Conservation (phyloP, 2,329 filamentous ascomycete genomes). For the Atkinsonella hypoxylon region DNA sequence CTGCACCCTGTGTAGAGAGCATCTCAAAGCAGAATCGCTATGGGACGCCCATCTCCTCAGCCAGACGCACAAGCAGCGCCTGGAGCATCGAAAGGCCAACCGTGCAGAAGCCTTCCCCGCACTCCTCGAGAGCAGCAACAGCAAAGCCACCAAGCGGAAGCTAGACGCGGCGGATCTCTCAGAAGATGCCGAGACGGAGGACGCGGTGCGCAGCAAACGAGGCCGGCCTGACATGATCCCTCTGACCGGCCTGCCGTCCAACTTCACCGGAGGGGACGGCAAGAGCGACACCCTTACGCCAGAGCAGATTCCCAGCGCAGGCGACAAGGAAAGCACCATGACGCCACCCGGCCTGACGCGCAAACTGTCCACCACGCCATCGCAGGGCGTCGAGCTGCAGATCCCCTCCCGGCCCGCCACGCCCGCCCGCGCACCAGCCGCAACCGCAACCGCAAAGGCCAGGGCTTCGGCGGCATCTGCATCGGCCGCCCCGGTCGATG, state of each 20-base stretch:
- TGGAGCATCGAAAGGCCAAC: slow-evolving; percentile 12
- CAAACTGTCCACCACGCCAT: slow-evolving; percentile 38
- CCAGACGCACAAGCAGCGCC: slow-evolving; percentile 25
- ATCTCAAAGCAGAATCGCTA: slow-evolving; percentile 51
- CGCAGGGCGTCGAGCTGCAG: slow-evolving; percentile 45
- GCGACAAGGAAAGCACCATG: slow-evolving; percentile 7
- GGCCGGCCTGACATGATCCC: slow-evolving; percentile 26
- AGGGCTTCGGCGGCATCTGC: slow-evolving; percentile 5
- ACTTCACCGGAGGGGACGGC: slow-evolving; percentile 5
- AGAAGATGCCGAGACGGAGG: slow-evolving; percentile 24
- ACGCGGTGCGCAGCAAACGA: slow-evolving; percentile 30
- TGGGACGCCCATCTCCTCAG: slow-evolving; percentile 53
- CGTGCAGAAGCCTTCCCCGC: slow-evolving; percentile 9
- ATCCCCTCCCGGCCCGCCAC: slow-evolving; percentile 54
- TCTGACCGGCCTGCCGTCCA: neutral
- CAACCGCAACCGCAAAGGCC: neutral
- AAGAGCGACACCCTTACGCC: slow-evolving; percentile 11
- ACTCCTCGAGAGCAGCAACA: slow-evolving; percentile 7
- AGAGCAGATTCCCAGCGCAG: slow-evolving; percentile 11
- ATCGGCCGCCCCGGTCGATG: slow-evolving; percentile 35
- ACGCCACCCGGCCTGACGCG: slow-evolving; percentile 22
- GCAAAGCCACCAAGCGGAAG: slow-evolving; percentile 21
- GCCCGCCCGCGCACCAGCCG: slow-evolving; percentile 13
- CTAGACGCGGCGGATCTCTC: slow-evolving; percentile 16
- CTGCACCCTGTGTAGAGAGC: slow-evolving; percentile 54